These are phyloP conservation scores for Citrullus amarus DNA, from an alignment of 306 rosid species.

Conservation along the genomic window DNA sequence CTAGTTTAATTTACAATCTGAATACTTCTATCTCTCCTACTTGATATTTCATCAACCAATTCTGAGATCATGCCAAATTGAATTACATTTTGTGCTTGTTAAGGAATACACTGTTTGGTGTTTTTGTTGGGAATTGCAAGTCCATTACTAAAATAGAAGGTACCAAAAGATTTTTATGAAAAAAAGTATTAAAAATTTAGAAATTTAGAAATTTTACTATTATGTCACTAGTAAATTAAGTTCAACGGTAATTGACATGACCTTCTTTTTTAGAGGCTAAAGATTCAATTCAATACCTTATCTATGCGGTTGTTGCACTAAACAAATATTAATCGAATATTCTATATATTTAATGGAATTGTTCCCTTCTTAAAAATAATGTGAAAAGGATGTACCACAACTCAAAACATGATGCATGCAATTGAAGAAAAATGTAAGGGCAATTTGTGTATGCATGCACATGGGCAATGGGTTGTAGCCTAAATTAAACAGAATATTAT, in stretches of 20 bases:
- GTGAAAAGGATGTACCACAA: neutral
- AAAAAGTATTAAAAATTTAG: too few species aligned
- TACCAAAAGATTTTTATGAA: too few species aligned
- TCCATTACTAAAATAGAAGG: neutral
- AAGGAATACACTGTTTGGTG: neutral
- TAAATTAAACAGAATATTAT: neutral
- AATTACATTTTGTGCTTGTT: neutral
- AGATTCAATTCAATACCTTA: too few species aligned
- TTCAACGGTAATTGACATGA: too few species aligned
- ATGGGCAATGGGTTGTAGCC: neutral
- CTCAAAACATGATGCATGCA: neutral
- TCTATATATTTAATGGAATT: neutral
- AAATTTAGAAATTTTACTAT: too few species aligned
- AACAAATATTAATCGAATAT: too few species aligned
- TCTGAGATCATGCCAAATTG: neutral
- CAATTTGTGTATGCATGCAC: neutral
- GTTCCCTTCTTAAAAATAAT: neutral
- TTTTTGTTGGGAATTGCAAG: neutral
- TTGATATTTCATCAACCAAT: neutral
- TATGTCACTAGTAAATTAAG: too few species aligned
- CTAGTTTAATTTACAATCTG: neutral
- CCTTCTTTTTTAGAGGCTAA: too few species aligned
- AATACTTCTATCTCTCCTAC: neutral
- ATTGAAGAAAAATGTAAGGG: neutral
- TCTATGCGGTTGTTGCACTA: too few species aligned